Conservation (phyloP, 2,329 filamentous ascomycete species). For the Ceratocystis diversiconidia region DNA sequence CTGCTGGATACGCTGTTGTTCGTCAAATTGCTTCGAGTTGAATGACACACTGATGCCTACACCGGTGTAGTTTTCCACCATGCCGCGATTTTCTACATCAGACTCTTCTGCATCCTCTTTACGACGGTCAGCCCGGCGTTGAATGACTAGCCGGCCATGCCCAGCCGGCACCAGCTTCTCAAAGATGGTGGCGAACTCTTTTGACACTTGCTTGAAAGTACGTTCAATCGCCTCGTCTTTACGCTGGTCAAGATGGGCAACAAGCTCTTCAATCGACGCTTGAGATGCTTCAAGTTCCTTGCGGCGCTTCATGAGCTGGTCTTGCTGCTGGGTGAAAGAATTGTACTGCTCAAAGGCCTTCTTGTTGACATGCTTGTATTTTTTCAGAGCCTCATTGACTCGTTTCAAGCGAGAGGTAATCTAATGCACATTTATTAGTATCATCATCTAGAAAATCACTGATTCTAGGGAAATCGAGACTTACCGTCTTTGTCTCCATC, state of each 20-base stretch:
- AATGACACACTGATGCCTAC: slow-evolving; percentile 96
- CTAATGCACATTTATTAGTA: slow-evolving; percentile 24
- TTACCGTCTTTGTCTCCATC: slow-evolving; percentile 62
- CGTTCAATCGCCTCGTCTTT: slow-evolving; percentile 98
- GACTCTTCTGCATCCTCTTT: slow-evolving; percentile 46
- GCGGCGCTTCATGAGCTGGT: slow-evolving; percentile 69
- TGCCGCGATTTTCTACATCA: slow-evolving; percentile 52
- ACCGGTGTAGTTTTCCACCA: slow-evolving; percentile 88
- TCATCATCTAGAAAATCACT: not conserved
- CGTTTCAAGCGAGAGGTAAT: slow-evolving; percentile 63
- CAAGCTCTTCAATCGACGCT: slow-evolving; percentile 77
- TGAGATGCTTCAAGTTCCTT: slow-evolving; percentile 79
- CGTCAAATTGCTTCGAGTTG: slow-evolving; percentile 88
- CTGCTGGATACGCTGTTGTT: slow-evolving; percentile 95
- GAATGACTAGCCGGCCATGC: slow-evolving; percentile 81
- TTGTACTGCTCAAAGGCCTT: slow-evolving; percentile 99
- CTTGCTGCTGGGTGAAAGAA: slow-evolving; percentile 85
- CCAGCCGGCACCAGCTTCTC: slow-evolving; percentile 90
- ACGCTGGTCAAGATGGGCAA: slow-evolving; percentile 79
- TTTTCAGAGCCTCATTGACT: slow-evolving; percentile 84
- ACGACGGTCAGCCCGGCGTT: slow-evolving; percentile 68
- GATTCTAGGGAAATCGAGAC: slow-evolving; percentile 20
- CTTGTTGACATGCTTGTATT: slow-evolving; percentile 97
- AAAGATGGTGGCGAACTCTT: slow-evolving; percentile 85
- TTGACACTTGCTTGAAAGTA: slow-evolving; percentile 94